These are phyloP conservation scores for Halophytophthora polymorphica DNA, from an alignment of 352 stramenopile species.

Conservation along the genomic window DNA sequence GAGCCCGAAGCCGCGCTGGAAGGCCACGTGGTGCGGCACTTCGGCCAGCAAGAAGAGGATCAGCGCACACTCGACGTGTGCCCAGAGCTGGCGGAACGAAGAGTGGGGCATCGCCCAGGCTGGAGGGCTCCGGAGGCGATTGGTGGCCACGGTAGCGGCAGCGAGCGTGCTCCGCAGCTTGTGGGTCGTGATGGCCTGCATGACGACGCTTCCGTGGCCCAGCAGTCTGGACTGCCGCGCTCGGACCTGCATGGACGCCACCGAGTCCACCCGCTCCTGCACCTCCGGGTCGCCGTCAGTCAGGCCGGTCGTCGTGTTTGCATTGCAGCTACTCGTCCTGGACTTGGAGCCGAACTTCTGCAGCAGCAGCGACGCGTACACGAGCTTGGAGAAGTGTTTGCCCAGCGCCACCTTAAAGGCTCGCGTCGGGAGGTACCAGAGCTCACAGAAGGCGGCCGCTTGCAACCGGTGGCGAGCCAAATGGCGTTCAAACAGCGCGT, in stretches of 20 bases:
- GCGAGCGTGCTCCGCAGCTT: conserved; percentile 15
- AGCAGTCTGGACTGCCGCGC: conserved; percentile 31
- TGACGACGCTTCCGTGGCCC: conserved; percentile 27
- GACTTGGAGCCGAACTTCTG: conserved; percentile 24
- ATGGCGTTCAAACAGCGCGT: conserved; percentile 45
- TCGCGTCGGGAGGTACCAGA: conserved; percentile 36
- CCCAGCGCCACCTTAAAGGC: conserved; percentile 42
- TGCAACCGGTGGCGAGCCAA: conserved; percentile 26
- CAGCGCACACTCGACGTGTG: conserved; percentile 23
- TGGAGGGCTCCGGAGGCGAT: conserved; percentile 6
- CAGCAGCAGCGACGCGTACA: conserved; percentile 41
- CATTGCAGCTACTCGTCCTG: neutral
- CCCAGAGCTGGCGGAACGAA: conserved; percentile 27
- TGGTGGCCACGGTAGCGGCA: conserved; percentile 2
- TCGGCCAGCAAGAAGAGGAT: conserved; percentile 38
- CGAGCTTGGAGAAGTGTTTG: conserved; percentile 57
- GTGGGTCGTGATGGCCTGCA: conserved; percentile 23
- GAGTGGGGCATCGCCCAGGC: conserved; percentile 30
- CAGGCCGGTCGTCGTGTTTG: neutral
- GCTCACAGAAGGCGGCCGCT: conserved; percentile 44
- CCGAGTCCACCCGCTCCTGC: conserved; percentile 19
- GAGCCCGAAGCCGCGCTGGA: conserved; percentile 44
- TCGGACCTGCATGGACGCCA: conserved; percentile 33
- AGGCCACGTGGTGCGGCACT: conserved; percentile 43
- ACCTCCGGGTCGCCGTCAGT: neutral